These are phyloP conservation scores for Termitomyces sp. DNA, from an alignment of 1,284 basidiomycete genomes.

Conservation along the genomic window DNA sequence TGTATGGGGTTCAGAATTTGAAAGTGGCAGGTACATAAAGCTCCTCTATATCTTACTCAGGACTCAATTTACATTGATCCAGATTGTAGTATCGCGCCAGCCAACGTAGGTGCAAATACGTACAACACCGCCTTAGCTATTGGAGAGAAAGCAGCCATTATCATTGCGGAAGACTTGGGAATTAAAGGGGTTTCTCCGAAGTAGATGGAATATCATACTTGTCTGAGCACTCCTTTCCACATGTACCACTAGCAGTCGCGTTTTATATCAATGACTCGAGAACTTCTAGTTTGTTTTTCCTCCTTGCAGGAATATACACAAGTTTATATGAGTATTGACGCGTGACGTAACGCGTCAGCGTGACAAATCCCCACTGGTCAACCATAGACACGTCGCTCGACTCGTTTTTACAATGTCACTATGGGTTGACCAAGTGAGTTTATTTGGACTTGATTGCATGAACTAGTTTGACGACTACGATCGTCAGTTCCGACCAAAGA, in stretches of 20 bases:
- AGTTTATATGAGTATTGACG: background rate
- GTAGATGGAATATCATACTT: background rate
- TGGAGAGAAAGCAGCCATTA: conserved; percentile 44
- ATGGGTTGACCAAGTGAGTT: conserved; percentile 78
- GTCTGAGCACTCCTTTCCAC: background rate
- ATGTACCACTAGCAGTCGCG: background rate
- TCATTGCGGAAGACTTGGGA: conserved; percentile 41
- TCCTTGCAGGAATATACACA: too few species aligned
- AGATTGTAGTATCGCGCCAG: conserved; percentile 41
- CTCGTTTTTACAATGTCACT: conserved; percentile 59
- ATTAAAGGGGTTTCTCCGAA: conserved; percentile 22
- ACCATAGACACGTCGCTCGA: background rate
- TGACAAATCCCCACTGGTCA: background rate
- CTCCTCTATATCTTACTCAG: background rate
- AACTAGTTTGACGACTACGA: background rate
- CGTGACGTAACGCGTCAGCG: conserved; percentile 19
- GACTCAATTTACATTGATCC: background rate
- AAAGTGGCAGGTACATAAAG: conserved; percentile 45
- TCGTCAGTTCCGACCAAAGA: conserved; percentile 78
- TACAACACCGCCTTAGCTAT: conserved; percentile 44
- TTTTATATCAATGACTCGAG: background rate
- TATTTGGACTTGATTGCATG: conserved; percentile 5
- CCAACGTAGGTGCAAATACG: conserved; percentile 47
- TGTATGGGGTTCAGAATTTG: conserved; percentile 54
- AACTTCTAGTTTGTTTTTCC: background rate